Evolutionary conservation across 352 stramenopile genomes (phyloP), one percentile per base, ranked within the genome.

Genomic region (Phytophthora sp.): DNA sequence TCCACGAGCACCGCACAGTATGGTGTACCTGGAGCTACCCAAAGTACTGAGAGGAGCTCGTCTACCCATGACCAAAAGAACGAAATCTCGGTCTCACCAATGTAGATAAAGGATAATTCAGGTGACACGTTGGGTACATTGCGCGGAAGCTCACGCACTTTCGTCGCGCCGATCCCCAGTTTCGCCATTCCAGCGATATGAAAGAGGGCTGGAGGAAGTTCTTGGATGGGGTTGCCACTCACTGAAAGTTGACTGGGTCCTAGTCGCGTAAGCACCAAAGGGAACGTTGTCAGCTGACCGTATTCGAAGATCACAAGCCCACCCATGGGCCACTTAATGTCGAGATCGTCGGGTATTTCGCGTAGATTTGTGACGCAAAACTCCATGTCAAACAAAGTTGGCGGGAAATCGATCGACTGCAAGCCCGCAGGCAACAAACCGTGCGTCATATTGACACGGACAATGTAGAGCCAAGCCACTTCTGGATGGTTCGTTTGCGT

Each of bases 311-410:
- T 35, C 7, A 74, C 39, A 42, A 62, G 26, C 12, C 42, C 29
- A 9, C 12, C 42, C 16, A 7, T 4, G 2, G 66, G 71, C 74
- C 76, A 88, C 26, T 66, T 66, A 13, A 52, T 21, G 33, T 74
- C 50, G 1, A 85, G 38, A 53, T 79, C 42, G 13, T 69, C 54
- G 1, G 79, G 68, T 6, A 85, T 24, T 9, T 21, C 21, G 0
- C 39, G 55, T 7, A 80, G 54, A 39, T 82, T 85, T 3, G 74
- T 74, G 12, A 69, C 52, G 3, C 55, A 71, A 45, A 88, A 57
- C 36, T 82, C 69, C 23, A 85, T 52, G 39, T 84, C 76, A 11
- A 54, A 54, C 1, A 85, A 26, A 6, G 31, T 52, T 3, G 29
- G 23, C 0, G 76, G 74, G 18, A 84, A 77, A 30, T 77, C 55